Evolutionary conservation across 2,329 filamentous ascomycete genomes (phyloP).

Genomic region (Fusarium cyanostomum): DNA sequence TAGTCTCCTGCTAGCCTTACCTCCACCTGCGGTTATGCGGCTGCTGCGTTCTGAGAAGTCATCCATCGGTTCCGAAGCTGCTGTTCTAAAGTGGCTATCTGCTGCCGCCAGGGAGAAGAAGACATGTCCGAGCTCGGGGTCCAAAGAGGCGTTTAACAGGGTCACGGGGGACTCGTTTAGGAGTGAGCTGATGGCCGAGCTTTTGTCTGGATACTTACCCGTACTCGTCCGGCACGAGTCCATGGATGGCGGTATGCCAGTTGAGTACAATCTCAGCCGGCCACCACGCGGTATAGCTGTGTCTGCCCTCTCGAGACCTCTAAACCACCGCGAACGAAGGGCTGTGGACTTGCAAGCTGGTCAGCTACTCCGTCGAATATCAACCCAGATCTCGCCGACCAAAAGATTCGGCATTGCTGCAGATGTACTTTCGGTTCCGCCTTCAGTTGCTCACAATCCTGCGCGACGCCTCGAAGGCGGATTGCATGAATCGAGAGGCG

Average conservation of each 20-base stretch:
- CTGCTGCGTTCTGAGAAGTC: slow-evolving; percentile 59
- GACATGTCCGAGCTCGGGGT: neutral
- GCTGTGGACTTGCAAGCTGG: slow-evolving; percentile 59
- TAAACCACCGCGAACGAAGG: slow-evolving; percentile 49
- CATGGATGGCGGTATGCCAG: slow-evolving; percentile 40
- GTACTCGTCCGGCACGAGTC: slow-evolving; percentile 52
- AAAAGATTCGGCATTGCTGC: slow-evolving; percentile 56
- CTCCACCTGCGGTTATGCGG: slow-evolving; percentile 54
- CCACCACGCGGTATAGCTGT: slow-evolving; percentile 52
- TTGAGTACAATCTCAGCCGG: slow-evolving; percentile 56
- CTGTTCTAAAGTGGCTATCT: slow-evolving; percentile 57
- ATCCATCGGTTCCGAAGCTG: slow-evolving; percentile 56
- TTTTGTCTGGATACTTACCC: slow-evolving; percentile 51
- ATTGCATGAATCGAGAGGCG: slow-evolving; percentile 37
- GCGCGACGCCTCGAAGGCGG: slow-evolving; percentile 35
- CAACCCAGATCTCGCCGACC: slow-evolving; percentile 55
- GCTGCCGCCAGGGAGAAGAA: slow-evolving; percentile 31
- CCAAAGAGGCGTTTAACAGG: slow-evolving; percentile 9
- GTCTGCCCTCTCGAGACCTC: slow-evolving; percentile 46
- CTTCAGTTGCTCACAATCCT: slow-evolving; percentile 21
- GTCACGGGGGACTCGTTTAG: neutral
- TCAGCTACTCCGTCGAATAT: slow-evolving; percentile 56
- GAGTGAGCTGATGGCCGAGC: slow-evolving; percentile 2
- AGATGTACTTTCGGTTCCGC: slow-evolving; percentile 40
- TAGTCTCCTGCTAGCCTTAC: slow-evolving; percentile 53